These are phyloP conservation scores for Ceratobasidium theobromae DNA, from an alignment of 1,284 basidiomycete genomes.

Conservation along the genomic window DNA sequence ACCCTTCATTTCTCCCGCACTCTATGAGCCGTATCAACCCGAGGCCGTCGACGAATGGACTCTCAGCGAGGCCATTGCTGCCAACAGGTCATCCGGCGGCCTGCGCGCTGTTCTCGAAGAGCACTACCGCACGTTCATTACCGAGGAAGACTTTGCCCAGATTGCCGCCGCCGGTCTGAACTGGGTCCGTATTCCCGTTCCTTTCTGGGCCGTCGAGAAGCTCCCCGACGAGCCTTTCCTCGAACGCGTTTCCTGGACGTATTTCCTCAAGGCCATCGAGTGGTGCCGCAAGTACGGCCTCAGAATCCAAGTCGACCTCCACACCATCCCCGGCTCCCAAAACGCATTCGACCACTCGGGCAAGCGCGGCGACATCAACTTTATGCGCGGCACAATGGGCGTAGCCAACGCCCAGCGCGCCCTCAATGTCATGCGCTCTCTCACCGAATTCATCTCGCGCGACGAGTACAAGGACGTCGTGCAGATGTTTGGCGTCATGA, in stretches of 20 bases:
- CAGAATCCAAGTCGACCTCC: conserved; percentile 78
- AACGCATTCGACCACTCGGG: conserved; percentile 51
- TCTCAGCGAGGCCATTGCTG: conserved; percentile 64
- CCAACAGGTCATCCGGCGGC: conserved; percentile 59
- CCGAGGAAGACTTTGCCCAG: conserved; percentile 89
- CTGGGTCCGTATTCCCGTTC: conserved; percentile 76
- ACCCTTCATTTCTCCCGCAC: conserved; percentile 66
- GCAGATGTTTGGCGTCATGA: conserved; percentile 40
- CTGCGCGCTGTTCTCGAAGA: conserved; percentile 58
- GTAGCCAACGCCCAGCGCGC: conserved; percentile 70
- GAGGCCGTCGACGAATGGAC: conserved; percentile 85
- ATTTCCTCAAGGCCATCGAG: conserved; percentile 67
- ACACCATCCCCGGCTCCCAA: conserved; percentile 48
- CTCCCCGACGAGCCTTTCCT: conserved; percentile 52
- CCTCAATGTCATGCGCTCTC: conserved; percentile 63
- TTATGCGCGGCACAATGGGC: conserved; percentile 72
- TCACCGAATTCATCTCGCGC: conserved; percentile 73
- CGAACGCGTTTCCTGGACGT: conserved; percentile 57
- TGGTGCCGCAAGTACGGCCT: conserved; percentile 92
- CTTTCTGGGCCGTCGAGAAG: conserved; percentile 78
- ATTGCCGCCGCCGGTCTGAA: conserved; percentile 86
- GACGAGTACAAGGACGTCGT: conserved; percentile 67
- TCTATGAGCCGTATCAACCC: conserved; percentile 74
- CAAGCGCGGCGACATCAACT: conserved; percentile 63
- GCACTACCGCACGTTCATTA: conserved; percentile 89